A percentile compares a stretch with the other conserved stretches of the same genome.
Evolutionary conservation across 257 asterid species (phyloP).

Genomic region (Jacaranda copaia): DNA sequence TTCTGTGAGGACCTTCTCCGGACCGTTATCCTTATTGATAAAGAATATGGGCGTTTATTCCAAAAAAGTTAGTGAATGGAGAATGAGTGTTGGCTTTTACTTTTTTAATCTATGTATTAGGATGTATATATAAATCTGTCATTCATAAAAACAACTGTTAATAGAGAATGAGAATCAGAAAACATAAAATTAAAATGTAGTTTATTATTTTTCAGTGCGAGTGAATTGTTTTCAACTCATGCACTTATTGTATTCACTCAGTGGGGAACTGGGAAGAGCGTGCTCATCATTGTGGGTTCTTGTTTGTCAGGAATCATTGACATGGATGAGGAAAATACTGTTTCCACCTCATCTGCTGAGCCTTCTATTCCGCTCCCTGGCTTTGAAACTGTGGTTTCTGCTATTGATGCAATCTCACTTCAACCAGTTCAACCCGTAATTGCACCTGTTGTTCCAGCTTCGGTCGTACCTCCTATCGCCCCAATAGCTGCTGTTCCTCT

Average conservation of each 20-base stretch:
- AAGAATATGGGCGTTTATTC: neutral
- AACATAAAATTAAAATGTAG: neutral
- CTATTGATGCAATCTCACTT: conserved; percentile 49
- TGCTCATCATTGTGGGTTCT: conserved; percentile 7
- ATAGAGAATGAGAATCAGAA: neutral
- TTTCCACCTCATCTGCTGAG: conserved; percentile 48
- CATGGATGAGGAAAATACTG: conserved; percentile 58
- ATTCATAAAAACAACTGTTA: neutral
- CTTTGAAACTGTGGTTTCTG: conserved; percentile 53
- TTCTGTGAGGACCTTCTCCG: too few relatives aligned
- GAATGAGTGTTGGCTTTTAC: neutral
- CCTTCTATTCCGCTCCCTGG: conserved; percentile 45
- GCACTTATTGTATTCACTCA: neutral
- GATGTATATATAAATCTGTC: neutral
- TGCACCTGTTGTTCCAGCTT: conserved; percentile 38
- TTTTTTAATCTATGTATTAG: neutral
- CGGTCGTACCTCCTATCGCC: conserved; percentile 61
- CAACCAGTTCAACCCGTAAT: conserved; percentile 50
- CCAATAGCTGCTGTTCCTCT: conserved; percentile 55
- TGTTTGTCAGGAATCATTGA: conserved; percentile 59
- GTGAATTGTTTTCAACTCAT: neutral
- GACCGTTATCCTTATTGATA: too few relatives aligned
- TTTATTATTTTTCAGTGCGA: neutral
- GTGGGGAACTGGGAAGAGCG: conserved; percentile 5
- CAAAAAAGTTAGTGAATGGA: neutral